phyloP scores from a whole-genome alignment of 164 flowering plant species.

The Malania oleifera region DNA sequence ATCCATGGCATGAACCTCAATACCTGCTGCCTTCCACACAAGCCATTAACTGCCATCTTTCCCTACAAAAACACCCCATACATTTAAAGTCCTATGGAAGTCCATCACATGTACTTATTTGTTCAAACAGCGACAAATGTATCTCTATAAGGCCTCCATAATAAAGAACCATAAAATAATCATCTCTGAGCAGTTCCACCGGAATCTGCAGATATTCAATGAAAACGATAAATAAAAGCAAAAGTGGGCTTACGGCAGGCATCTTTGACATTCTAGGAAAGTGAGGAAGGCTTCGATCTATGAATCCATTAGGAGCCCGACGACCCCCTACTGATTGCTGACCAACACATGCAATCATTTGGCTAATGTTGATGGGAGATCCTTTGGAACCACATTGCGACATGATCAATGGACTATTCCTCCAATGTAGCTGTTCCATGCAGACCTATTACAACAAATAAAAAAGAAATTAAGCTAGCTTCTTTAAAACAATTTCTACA shows the following conservation, averaged over 20 bases:
- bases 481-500: not conserved
- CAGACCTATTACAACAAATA: slow-evolving; percentile 48
- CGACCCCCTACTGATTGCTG: slow-evolving; percentile 95
- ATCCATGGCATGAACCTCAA: no score
- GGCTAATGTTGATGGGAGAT: slow-evolving; percentile 86
- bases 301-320: slow-evolving; percentile 90
- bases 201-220: no score
- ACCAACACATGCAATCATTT: slow-evolving; percentile 98
- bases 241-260: slow-evolving; percentile 60
- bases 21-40: no score
- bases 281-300: slow-evolving; percentile 95
- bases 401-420: slow-evolving; percentile 97
- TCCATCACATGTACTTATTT: no score
- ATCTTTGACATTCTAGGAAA: slow-evolving; percentile 64
- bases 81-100: no score
- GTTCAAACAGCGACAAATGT: no score
- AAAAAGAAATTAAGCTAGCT: not conserved
- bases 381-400: slow-evolving; percentile 99
- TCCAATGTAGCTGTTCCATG: slow-evolving; percentile 70
- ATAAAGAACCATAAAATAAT: no score
- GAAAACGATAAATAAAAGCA: slow-evolving; percentile 1
- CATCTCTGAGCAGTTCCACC: no score
- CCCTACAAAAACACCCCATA: no score
- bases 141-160: no score
- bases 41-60: no score